Percentiles rank a stretch among this genome's conserved stretches.
These are phyloP conservation scores for Lablab purpureus DNA, from an alignment of 306 rosid genomes.

Conservation along the genomic window DNA sequence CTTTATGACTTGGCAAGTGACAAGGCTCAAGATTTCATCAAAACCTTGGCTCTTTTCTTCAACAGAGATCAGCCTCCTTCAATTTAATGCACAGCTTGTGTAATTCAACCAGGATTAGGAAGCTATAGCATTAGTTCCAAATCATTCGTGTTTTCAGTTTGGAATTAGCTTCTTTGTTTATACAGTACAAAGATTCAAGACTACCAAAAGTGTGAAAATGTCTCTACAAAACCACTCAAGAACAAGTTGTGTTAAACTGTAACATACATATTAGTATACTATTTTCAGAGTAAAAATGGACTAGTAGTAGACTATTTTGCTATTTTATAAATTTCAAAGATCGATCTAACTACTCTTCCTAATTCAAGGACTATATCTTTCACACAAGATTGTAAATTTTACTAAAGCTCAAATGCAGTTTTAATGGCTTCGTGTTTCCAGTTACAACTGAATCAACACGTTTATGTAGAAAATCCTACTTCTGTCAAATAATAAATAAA, in stretches of 20 bases:
- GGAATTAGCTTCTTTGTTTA: background rate
- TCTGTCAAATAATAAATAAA: background rate
- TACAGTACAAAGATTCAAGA: background rate
- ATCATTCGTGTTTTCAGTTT: no score
- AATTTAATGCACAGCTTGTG: background rate
- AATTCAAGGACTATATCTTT: background rate
- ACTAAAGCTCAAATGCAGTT: background rate
- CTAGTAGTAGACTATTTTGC: background rate
- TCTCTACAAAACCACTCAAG: no score
- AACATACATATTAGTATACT: background rate
- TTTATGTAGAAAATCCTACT: background rate
- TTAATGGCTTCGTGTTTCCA: background rate
- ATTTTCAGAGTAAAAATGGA: background rate
- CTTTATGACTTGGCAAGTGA: conserved; percentile 27
- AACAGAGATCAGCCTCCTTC: conserved; percentile 45
- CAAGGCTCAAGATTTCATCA: conserved; percentile 47
- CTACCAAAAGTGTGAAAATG: background rate
- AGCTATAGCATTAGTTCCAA: no score
- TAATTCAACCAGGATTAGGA: no score
- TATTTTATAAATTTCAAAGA: no score
- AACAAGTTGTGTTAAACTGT: background rate
- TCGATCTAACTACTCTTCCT: no score
- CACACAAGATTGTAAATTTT: background rate
- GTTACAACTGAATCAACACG: background rate
- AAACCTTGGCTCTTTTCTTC: conserved; percentile 45